phyloP scores from a whole-genome alignment of 371 early-diverging fungal genomes.

The Saksenaea vasiformis region DNA sequence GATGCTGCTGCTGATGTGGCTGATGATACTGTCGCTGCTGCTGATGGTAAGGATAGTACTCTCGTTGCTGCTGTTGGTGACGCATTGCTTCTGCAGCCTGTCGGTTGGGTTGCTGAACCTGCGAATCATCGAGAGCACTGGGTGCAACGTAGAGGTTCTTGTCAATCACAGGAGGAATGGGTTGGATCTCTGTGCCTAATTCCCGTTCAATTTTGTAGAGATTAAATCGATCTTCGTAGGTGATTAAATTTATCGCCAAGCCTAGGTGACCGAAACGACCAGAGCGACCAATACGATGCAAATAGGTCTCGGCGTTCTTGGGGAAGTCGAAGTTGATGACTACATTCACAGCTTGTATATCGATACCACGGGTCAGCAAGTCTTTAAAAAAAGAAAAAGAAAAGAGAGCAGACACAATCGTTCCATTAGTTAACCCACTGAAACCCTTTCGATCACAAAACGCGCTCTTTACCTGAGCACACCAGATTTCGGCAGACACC shows the following conservation, averaged over 20 bases:
- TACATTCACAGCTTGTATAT: conserved; percentile 98
- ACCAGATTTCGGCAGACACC: conserved; percentile 96
- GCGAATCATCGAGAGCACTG: conserved; percentile 57
- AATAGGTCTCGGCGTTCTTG: conserved; percentile 97
- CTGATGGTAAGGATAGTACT: conserved; percentile 34
- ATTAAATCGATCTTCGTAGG: conserved; percentile 95
- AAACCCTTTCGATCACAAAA: not conserved
- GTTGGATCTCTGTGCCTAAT: conserved; percentile 94
- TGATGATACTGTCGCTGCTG: conserved; percentile 31
- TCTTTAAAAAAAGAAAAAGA: no score
- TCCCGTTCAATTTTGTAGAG: conserved; percentile 97
- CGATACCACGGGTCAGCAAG: conserved; percentile 98
- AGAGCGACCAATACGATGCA: conserved; percentile 98
- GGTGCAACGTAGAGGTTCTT: conserved; percentile 85
- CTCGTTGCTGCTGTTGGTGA: conserved; percentile 51
- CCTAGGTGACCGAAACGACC: conserved; percentile 99
- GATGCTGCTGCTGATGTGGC: conserved; percentile 34
- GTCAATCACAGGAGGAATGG: conserved; percentile 96
- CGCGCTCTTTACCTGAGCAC: conserved; percentile 72
- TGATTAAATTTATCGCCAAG: conserved; percentile 96
- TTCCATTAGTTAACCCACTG: not conserved
- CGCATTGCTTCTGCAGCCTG: conserved; percentile 51
- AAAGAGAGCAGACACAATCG: conserved; percentile 9
- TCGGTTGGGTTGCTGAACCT: conserved; percentile 47
- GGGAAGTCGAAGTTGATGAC: conserved; percentile 99